These are phyloP conservation scores for Magnusiomyces tetraspermus DNA, from an alignment of 1,139 yeast genomes.

Conservation along the genomic window DNA sequence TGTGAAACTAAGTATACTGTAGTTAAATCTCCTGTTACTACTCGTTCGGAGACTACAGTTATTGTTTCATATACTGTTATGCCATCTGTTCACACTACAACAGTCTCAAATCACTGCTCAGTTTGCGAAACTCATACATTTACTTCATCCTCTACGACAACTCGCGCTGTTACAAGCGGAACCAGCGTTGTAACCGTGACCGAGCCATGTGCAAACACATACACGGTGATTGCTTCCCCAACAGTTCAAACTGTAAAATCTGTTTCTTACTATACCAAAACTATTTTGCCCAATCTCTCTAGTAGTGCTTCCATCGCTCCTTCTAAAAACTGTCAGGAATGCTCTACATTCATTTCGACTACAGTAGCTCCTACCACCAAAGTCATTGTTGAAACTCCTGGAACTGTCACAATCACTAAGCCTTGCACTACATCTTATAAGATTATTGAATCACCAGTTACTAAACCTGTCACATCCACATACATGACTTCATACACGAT, in stretches of 20 bases:
- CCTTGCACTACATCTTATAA: constrained; percentile 1
- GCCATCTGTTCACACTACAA: background rate
- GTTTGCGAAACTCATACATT: background rate
- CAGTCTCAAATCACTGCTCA: background rate
- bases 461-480: background rate
- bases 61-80: background rate
- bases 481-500: background rate
- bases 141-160: background rate
- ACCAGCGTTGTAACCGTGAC: background rate
- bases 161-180: background rate
- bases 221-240: background rate
- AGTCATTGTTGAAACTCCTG: background rate
- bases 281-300: no score
- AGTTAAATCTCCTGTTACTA: constrained; percentile 4
- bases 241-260: background rate
- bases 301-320: background rate
- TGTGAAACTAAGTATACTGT: constrained; percentile 8
- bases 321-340: background rate
- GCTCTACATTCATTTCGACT: background rate
- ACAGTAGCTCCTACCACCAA: background rate
- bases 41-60: no score
- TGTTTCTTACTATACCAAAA: background rate
- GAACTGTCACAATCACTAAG: background rate
- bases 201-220: background rate
- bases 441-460: background rate